phyloP scores from a whole-genome alignment of 305 asterid genomes.

The Fraxinus nigra region DNA sequence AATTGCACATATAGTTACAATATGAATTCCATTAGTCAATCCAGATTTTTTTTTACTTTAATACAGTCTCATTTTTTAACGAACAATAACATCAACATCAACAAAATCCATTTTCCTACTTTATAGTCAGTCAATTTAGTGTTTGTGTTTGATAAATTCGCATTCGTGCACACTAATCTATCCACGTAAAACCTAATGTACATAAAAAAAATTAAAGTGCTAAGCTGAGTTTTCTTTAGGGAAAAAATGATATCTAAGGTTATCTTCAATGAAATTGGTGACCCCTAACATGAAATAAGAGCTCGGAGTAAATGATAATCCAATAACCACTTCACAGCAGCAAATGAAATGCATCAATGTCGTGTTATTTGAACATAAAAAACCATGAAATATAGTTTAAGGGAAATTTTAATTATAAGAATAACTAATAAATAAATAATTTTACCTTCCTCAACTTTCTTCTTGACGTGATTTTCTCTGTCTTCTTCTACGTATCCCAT shows the following conservation, averaged over 20 bases:
- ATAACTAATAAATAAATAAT: neutral
- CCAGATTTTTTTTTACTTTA: neutral
- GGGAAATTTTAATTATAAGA: neutral
- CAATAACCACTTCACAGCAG: neutral
- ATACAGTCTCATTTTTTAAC: neutral
- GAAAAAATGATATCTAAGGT: neutral
- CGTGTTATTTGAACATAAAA: neutral
- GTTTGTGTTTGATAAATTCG: neutral
- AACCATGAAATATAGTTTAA: conserved; percentile 26
- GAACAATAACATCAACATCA: neutral
- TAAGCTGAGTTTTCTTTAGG: neutral
- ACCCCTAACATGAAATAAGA: neutral
- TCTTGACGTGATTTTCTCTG: conserved; percentile 86
- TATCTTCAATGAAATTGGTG: neutral
- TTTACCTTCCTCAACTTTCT: conserved; percentile 94
- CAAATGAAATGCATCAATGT: neutral
- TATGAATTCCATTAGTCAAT: neutral
- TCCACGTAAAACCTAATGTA: neutral
- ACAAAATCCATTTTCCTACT: neutral
- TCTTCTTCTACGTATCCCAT: conserved; percentile 90
- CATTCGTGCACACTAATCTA: neutral
- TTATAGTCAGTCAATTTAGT: neutral
- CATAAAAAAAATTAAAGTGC: neutral
- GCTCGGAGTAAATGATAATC: neutral
- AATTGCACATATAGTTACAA: neutral